Conservation (phyloP, 177 flowering plant genomes). For the Vitis hybrid region DNA sequence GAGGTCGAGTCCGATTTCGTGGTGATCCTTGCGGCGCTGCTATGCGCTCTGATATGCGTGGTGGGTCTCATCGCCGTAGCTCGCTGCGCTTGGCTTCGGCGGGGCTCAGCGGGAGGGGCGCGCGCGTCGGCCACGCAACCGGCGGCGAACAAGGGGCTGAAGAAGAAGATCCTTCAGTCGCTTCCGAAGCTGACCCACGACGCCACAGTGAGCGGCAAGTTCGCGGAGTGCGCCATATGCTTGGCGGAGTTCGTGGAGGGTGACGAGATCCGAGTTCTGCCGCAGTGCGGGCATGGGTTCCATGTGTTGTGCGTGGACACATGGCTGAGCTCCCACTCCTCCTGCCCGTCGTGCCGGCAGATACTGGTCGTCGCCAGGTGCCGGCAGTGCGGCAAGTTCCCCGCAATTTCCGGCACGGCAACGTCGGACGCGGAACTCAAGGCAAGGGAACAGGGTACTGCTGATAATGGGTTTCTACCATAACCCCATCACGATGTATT, state of each 20-base stretch:
- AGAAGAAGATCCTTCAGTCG: conserved; percentile 34
- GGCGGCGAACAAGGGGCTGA: conserved; percentile 30
- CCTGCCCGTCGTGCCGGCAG: conserved; percentile 47
- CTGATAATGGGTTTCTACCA: neutral
- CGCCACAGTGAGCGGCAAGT: neutral
- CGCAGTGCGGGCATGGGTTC: conserved; percentile 39
- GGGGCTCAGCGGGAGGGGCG: conserved; percentile 6
- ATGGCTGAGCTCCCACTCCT: conserved; percentile 36
- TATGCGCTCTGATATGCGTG: conserved; percentile 36
- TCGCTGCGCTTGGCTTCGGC: conserved; percentile 35
- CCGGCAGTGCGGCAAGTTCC: conserved; percentile 21
- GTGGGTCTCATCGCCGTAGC: conserved; percentile 32
- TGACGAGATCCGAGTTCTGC: conserved; percentile 41
- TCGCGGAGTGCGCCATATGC: conserved; percentile 42
- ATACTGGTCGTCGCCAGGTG: conserved; percentile 26
- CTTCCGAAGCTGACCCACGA: conserved; percentile 33
- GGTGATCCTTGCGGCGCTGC: conserved; percentile 32
- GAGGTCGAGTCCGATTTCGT: conserved; percentile 32
- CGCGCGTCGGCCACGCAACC: conserved; percentile 8
- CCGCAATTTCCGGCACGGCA: neutral
- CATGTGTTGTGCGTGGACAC: conserved; percentile 36
- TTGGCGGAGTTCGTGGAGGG: conserved; percentile 39
- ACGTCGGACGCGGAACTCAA: neutral
- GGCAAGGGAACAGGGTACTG: neutral
- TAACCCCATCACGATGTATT: neutral